Percentiles rank a stretch among this genome's conserved stretches.
These are phyloP conservation scores for Penicillium sp. DNA, from an alignment of 2,329 filamentous ascomycete genomes.

Conservation along the genomic window DNA sequence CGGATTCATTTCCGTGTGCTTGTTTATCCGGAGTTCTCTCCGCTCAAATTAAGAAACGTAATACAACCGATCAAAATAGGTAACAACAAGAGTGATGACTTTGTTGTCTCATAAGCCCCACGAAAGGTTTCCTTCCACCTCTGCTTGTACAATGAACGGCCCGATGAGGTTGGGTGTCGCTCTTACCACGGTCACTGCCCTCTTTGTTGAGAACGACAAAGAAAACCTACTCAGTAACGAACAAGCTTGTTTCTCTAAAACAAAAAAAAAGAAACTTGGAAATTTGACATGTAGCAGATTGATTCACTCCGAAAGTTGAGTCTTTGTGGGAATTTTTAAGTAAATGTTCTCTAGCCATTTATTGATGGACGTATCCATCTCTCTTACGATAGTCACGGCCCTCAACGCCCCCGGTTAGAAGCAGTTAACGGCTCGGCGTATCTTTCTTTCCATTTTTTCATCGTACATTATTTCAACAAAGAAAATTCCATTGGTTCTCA, in stretches of 20 bases:
- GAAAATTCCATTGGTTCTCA: neutral
- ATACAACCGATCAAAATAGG: too few species aligned
- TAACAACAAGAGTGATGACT: fast-evolving
- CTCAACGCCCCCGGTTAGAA: neutral
- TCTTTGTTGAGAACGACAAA: too few species aligned
- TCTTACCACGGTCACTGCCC: too few species aligned
- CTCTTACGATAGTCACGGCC: neutral
- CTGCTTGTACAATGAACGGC: too few species aligned
- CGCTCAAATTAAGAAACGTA: too few species aligned
- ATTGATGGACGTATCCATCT: neutral
- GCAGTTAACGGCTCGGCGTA: neutral
- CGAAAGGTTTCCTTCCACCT: too few species aligned
- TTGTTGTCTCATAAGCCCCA: too few species aligned
- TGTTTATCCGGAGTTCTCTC: too few species aligned
- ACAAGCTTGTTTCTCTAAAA: too few species aligned
- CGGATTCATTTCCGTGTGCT: neutral
- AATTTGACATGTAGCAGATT: neutral
- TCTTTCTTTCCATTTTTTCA: neutral
- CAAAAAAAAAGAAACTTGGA: too few species aligned
- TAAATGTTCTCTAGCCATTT: neutral
- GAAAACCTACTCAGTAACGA: too few species aligned
- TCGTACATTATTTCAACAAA: neutral
- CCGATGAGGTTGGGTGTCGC: too few species aligned
- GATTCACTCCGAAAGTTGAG: neutral
- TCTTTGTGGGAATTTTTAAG: neutral